Evolutionary conservation across 305 asterid genomes (phyloP).

Genomic region (Withania somnifera): DNA sequence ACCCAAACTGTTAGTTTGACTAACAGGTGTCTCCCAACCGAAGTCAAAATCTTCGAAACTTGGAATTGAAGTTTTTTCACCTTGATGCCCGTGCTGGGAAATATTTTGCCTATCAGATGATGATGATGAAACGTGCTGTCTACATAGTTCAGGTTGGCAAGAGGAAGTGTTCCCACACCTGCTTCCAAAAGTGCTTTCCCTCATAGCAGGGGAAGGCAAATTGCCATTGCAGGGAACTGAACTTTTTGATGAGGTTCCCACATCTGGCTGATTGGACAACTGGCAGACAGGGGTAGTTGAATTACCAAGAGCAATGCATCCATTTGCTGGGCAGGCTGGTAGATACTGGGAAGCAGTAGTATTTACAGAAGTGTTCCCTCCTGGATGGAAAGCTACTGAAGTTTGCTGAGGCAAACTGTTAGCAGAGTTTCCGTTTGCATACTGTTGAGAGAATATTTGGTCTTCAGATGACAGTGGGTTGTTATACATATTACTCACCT

Average conservation of each 20-base stretch:
- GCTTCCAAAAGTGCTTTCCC: neutral
- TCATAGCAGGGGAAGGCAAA: neutral
- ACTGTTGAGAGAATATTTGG: constrained; percentile 25
- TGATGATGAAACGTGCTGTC: constrained; percentile 7
- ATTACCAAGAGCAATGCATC: constrained; percentile 10
- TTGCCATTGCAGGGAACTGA: neutral
- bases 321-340: constrained; percentile 10
- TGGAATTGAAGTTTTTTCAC: constrained; percentile 14
- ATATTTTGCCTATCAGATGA: constrained; percentile 10
- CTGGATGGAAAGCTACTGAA: constrained; percentile 9
- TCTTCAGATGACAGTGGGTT: constrained; percentile 12
- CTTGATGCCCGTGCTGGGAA: constrained; percentile 20
- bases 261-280: constrained; percentile 1
- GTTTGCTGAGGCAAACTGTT: constrained; percentile 14
- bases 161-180: constrained; percentile 1
- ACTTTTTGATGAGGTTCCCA: neutral
- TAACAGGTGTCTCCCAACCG: constrained; percentile 14
- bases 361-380: constrained; percentile 4
- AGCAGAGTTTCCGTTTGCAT: constrained; percentile 12
- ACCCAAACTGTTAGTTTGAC: neutral
- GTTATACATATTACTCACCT: constrained; percentile 8
- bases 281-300: constrained; percentile 4
- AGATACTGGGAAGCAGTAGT: constrained; percentile 18
- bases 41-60: constrained; percentile 20
- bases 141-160: constrained; percentile 21